A percentile compares a stretch with the other conserved stretches of the same genome.
Conservation (phyloP, 108 stramenopile genomes). For the Epipyxis sp. region DNA sequence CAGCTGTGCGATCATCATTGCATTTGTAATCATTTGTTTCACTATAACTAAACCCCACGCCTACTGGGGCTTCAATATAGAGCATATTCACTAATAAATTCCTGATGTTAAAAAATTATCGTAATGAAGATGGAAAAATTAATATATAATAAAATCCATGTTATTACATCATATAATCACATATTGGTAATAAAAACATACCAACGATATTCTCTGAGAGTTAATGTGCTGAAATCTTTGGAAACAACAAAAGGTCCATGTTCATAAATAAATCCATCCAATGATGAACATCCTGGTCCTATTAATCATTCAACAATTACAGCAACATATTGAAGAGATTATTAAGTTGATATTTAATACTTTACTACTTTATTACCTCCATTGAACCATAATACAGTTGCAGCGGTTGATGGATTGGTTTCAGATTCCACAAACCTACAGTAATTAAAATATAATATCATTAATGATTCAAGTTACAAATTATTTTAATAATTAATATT, state of each 20-base stretch:
- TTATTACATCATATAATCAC: too few relatives aligned
- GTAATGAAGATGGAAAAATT: neutral
- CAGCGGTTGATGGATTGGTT: neutral
- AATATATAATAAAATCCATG: too few relatives aligned
- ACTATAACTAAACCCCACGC: slow-evolving; percentile 77
- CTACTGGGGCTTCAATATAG: slow-evolving; percentile 71
- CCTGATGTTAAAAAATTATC: slow-evolving; percentile 38
- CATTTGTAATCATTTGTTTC: slow-evolving; percentile 57
- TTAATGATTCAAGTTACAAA: too few relatives aligned
- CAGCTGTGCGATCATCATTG: slow-evolving; percentile 70
- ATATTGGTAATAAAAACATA: too few relatives aligned
- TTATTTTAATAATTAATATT: too few relatives aligned
- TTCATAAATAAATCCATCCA: slow-evolving; percentile 52
- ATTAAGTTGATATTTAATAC: too few relatives aligned
- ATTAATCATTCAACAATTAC: too few relatives aligned
- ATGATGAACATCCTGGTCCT: slow-evolving; percentile 46
- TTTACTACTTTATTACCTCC: too few relatives aligned
- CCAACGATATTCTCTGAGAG: slow-evolving; percentile 19
- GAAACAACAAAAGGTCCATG: slow-evolving; percentile 47
- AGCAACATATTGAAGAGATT: neutral
- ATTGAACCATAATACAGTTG: slow-evolving; percentile 46
- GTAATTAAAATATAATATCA: too few relatives aligned
- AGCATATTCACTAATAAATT: slow-evolving; percentile 65
- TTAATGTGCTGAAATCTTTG: neutral
- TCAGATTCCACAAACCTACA: slow-evolving; percentile 33